Conservation (phyloP, 1,284 basidiomycete genomes). For the Mycena sp. region DNA sequence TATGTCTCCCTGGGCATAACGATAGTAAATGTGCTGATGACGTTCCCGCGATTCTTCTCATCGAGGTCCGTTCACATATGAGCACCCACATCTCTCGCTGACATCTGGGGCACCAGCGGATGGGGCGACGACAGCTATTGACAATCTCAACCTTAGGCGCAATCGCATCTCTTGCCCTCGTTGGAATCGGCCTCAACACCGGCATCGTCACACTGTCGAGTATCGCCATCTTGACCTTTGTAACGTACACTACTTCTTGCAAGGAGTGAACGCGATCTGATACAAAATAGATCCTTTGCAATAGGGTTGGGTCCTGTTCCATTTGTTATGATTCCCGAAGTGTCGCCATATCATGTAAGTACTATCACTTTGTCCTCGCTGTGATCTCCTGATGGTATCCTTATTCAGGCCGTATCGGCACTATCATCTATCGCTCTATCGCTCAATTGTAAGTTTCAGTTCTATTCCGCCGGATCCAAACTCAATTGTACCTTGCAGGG, state of each 20-base stretch:
- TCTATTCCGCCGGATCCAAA: too few relatives aligned
- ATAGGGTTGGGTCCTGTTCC: conserved; percentile 93
- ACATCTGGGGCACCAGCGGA: conserved; percentile 52
- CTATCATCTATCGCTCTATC: conserved; percentile 87
- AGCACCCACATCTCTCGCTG: neutral
- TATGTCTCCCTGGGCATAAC: conserved; percentile 84
- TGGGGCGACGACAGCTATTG: conserved; percentile 71
- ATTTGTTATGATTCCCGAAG: conserved; percentile 93
- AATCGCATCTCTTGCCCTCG: conserved; percentile 68
- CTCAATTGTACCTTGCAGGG: too few relatives aligned
- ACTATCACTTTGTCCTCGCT: conserved; percentile 8
- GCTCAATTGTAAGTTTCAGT: too few relatives aligned
- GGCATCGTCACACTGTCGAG: conserved; percentile 72
- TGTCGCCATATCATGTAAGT: conserved; percentile 82
- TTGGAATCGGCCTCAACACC: conserved; percentile 79
- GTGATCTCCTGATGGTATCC: conserved; percentile 18
- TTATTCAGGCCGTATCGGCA: conserved; percentile 78
- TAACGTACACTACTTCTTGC: conserved; percentile 63
- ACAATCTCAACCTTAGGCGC: conserved; percentile 69
- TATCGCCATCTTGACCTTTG: conserved; percentile 83
- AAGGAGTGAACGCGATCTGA: conserved; percentile 3
- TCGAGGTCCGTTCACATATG: conserved; percentile 65
- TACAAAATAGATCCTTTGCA: conserved; percentile 76
- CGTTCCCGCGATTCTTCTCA: conserved; percentile 79
- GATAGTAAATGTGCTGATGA: conserved; percentile 78